Evolutionary conservation across 2,329 filamentous ascomycete species (phyloP).

Genomic region (Aspergillus thermomutatus): DNA sequence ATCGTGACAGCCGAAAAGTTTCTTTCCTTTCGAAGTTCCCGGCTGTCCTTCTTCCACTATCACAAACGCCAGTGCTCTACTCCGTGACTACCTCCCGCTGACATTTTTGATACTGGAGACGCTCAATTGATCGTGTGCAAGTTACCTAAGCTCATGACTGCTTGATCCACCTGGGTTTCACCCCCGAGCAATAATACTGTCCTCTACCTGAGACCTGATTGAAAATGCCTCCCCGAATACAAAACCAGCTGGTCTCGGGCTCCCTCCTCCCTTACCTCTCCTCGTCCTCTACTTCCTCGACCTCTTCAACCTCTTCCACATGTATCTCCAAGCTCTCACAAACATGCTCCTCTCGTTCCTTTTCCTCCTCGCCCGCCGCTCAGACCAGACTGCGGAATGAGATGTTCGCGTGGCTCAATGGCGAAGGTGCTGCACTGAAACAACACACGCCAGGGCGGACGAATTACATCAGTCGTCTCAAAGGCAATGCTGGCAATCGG

Average conservation of each 20-base stretch:
- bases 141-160: not conserved
- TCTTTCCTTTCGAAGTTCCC: conserved; percentile 19
- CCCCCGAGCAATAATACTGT: not conserved
- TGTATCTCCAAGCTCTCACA: conserved; percentile 12
- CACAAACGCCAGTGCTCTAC: conserved; percentile 10
- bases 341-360: conserved; percentile 25
- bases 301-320: conserved; percentile 19
- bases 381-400: conserved; percentile 51
- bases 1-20: conserved; percentile 26
- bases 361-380: conserved; percentile 30
- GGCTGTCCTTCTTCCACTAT: conserved; percentile 4
- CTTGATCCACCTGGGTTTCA: not conserved
- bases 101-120: not conserved
- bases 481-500: conserved; percentile 22
- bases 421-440: conserved; percentile 29
- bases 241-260: conserved; percentile 33
- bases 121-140: conserved; percentile 13
- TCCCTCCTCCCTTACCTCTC: conserved; percentile 32
- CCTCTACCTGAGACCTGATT: not conserved
- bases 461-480: conserved; percentile 28
- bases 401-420: conserved; percentile 59
- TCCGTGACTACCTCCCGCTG: conserved; percentile 4
- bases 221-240: conserved; percentile 41
- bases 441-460: conserved; percentile 29
- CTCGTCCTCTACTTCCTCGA: conserved; percentile 20